Base-by-base conservation (phyloP, 2,329 filamentous ascomycete species). In the Pseudocercospora macadamiae region DNA sequence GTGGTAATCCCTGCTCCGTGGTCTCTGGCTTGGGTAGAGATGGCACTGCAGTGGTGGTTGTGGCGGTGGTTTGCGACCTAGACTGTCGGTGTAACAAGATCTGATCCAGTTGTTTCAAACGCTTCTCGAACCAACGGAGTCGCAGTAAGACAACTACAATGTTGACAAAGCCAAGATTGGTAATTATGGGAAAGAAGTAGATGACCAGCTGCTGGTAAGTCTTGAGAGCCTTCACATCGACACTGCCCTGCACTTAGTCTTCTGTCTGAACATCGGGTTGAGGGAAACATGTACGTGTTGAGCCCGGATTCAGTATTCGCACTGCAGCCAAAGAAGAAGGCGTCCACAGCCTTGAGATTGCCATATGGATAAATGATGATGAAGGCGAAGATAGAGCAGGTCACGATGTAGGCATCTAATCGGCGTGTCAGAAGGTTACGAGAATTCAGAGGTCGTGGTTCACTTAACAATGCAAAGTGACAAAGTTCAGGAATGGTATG, bases 171-270 rank as follows among this genome's bases (percentile, higher is more conserved):
- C 76, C 75, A 14, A 81, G 57, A 55, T 83, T 82, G 0, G 76
- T 77, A 2, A 83, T 57, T 6, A 81, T 74, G 0, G 82, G 80
- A 16, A 81, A 69, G 45, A 83, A 72, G 64, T 83, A 84, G 32
- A 83, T 64, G 51, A 76, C 79, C 3, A 83, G 61, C 63, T 84
- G 82, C 64, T 84, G 82, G 57, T 83, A 83, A 0, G 73, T 75
- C 59, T 75, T 75, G 14, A 84, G 66, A 1, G 72, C 68, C 45
- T 82, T 83, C 49, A 83, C 67, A 63, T 84, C 80, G 37, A 83
- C 66, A 12, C 81, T 83, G 49, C 18, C 3, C 12, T 39, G 16
- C 21, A 16, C 25, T 48, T 23, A 44, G 23, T 21, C 9, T 4
- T n/a, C 2, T 23, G n/a, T 4, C 18, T 10, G 8, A 25, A 3